Conservation (phyloP, 2,329 filamentous ascomycete genomes). For the Botrytis aclada region DNA sequence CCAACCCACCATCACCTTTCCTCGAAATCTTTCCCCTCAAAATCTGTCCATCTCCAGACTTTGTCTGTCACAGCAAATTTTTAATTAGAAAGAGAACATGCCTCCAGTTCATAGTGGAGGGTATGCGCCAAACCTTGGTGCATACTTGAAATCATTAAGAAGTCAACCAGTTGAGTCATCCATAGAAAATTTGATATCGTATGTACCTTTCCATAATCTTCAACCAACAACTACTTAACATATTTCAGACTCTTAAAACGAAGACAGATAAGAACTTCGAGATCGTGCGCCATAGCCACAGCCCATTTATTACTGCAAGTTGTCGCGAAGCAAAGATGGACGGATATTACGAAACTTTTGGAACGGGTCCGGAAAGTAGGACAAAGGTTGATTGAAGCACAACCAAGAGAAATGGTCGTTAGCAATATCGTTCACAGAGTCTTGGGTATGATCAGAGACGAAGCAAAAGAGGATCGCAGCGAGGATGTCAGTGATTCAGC, state of each 20-base stretch:
- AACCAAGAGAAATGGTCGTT: slow-evolving; percentile 86
- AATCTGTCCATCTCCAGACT: neutral
- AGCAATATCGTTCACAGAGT: slow-evolving; percentile 93
- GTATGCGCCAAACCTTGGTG: slow-evolving; percentile 70
- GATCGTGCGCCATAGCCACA: slow-evolving; percentile 87
- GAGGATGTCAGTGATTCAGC: slow-evolving; percentile 43
- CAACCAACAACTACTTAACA: slow-evolving; percentile 22
- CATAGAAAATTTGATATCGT: slow-evolving; percentile 82
- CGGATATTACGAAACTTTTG: slow-evolving; percentile 74
- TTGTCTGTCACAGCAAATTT: neutral
- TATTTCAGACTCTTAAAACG: slow-evolving; percentile 70
- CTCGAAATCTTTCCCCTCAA: neutral
- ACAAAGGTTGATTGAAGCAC: slow-evolving; percentile 69
- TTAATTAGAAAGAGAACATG: neutral
- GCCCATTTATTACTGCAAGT: slow-evolving; percentile 85
- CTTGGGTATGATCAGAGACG: slow-evolving; percentile 85
- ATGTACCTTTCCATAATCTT: slow-evolving; percentile 21
- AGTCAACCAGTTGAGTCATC: slow-evolving; percentile 73
- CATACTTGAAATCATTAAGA: slow-evolving; percentile 77
- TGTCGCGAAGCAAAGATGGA: slow-evolving; percentile 76
- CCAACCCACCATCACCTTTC: neutral
- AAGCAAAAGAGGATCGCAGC: slow-evolving; percentile 77
- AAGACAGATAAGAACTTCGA: slow-evolving; percentile 82
- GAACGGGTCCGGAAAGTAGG: slow-evolving; percentile 78
- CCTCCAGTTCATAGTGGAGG: slow-evolving; percentile 36